phyloP scores from a whole-genome alignment of 1,139 yeast genomes.

The Saccharomycopsis hybrid region DNA sequence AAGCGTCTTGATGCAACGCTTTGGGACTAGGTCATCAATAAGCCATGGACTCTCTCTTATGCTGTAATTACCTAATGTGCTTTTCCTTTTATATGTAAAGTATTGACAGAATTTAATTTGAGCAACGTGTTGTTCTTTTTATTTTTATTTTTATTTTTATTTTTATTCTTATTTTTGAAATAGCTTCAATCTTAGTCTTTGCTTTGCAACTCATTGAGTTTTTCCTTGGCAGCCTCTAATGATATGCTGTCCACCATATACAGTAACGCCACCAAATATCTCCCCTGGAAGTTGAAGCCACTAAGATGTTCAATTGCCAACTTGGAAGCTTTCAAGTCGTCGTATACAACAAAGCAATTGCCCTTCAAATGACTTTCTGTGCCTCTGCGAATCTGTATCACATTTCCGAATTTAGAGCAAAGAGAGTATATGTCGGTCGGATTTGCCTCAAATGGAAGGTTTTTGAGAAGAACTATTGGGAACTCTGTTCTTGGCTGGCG shows the following conservation, averaged over 20 bases:
- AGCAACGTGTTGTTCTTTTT: too few relatives aligned
- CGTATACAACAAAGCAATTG: conserved; percentile 41
- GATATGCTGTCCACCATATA: conserved; percentile 35
- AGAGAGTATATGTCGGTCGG: conserved; percentile 36
- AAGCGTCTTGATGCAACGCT: too few relatives aligned
- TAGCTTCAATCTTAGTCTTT: background rate
- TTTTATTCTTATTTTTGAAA: too few relatives aligned
- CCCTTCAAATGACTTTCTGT: conserved; percentile 34
- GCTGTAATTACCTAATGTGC: too few relatives aligned
- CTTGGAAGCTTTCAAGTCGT: conserved; percentile 34
- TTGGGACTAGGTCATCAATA: too few relatives aligned
- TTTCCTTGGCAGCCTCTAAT: conserved; percentile 21
- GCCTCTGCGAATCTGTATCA: conserved; percentile 42
- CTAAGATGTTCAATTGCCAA: conserved; percentile 40
- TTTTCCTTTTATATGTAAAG: too few relatives aligned
- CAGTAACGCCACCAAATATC: conserved; percentile 41
- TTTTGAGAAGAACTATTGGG: conserved; percentile 46
- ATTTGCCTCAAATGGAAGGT: conserved; percentile 41
- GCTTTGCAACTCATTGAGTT: background rate
- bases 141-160: too few relatives aligned
- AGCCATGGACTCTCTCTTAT: too few relatives aligned
- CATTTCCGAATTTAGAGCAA: conserved; percentile 40
- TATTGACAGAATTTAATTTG: too few relatives aligned
- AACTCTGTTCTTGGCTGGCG: conserved; percentile 27
- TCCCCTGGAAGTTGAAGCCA: conserved; percentile 46